These are phyloP conservation scores for Tuber magnatum DNA, from an alignment of 495 filamentous ascomycete species.

Conservation along the genomic window DNA sequence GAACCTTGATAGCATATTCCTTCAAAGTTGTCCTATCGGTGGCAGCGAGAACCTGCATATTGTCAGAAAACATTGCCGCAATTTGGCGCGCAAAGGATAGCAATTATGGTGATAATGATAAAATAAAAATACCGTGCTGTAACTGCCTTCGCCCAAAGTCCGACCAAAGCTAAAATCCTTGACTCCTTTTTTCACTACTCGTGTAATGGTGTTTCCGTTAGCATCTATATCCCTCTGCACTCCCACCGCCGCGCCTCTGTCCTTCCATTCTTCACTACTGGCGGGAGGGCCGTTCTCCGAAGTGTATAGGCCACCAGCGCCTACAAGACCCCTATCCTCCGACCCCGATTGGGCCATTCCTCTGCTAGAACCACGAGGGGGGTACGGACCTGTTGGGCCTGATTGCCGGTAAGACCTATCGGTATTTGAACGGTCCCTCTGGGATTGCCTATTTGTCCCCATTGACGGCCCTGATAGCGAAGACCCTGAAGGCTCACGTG, in stretches of 20 bases:
- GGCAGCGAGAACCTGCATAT: slow-evolving; percentile 55
- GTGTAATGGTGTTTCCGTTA: slow-evolving; percentile 71
- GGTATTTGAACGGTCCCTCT: slow-evolving; percentile 40
- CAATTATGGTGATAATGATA: slow-evolving; percentile 4
- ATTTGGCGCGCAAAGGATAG: not conserved
- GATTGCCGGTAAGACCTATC: slow-evolving; percentile 41
- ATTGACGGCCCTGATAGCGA: slow-evolving; percentile 33
- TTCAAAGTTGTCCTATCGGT: slow-evolving; percentile 92
- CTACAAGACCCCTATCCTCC: slow-evolving; percentile 34
- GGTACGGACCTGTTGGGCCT: slow-evolving; percentile 48
- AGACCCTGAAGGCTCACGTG: slow-evolving; percentile 39
- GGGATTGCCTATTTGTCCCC: slow-evolving; percentile 24
- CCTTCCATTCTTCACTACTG: slow-evolving; percentile 91
- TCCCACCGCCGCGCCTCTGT: slow-evolving; percentile 76
- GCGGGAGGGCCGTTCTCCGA: slow-evolving; percentile 52
- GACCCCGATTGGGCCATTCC: slow-evolving; percentile 47
- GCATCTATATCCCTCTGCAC: slow-evolving; percentile 72
- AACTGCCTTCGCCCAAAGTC: slow-evolving; percentile 91
- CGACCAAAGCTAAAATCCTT: slow-evolving; percentile 93
- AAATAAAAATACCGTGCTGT: slow-evolving; percentile 67
- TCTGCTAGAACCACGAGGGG: slow-evolving; percentile 61
- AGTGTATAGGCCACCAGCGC: slow-evolving; percentile 15
- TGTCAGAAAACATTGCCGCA: slow-evolving; percentile 16
- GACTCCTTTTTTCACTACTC: slow-evolving; percentile 90
- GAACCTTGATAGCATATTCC: slow-evolving; percentile 96